Conservation (phyloP, 1,284 basidiomycete genomes). For the Cryptococcus floricola region DNA sequence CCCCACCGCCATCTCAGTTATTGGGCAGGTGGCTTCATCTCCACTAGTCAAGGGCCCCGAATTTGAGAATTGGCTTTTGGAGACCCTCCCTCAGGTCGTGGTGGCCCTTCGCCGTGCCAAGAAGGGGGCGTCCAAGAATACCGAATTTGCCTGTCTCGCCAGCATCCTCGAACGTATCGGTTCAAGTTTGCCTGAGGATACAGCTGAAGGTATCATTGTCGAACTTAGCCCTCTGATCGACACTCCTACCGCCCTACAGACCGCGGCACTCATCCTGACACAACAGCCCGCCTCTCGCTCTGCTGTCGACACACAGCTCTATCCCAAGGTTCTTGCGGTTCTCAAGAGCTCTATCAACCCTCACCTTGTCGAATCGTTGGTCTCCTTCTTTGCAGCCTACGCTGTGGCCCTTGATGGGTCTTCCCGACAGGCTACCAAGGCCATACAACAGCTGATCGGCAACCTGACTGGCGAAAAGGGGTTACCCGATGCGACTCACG, state of each 20-base stretch:
- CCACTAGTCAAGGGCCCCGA: conserved; percentile 42
- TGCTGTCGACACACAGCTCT: conserved; percentile 65
- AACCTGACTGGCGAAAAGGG: conserved; percentile 24
- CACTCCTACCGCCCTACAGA: conserved; percentile 68
- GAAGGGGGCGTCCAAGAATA: conserved; percentile 69
- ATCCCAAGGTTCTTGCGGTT: conserved; percentile 65
- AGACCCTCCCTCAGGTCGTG: conserved; percentile 72
- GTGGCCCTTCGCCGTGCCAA: conserved; percentile 74
- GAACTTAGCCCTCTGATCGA: conserved; percentile 74
- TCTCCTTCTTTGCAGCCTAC: conserved; percentile 72
- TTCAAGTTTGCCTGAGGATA: conserved; percentile 59
- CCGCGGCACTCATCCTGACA: conserved; percentile 66
- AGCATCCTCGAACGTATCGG: conserved; percentile 53
- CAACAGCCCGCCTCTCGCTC: conserved; percentile 67
- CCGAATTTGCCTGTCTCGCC: conserved; percentile 70
- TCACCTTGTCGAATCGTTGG: conserved; percentile 69
- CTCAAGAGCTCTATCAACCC: conserved; percentile 68
- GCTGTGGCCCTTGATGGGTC: conserved; percentile 64
- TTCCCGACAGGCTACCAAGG: conserved; percentile 68
- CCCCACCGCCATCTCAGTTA: conserved; percentile 51
- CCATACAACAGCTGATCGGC: conserved; percentile 65
- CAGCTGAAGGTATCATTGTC: conserved; percentile 62
- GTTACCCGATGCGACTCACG: conserved; percentile 41
- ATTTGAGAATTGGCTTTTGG: conserved; percentile 71
- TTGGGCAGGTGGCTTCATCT: conserved; percentile 51